Evolutionary conservation across 2,329 filamentous ascomycete species (phyloP), one percentile per base, ranked within the genome.

Genomic region (Fusarium nurragi): DNA sequence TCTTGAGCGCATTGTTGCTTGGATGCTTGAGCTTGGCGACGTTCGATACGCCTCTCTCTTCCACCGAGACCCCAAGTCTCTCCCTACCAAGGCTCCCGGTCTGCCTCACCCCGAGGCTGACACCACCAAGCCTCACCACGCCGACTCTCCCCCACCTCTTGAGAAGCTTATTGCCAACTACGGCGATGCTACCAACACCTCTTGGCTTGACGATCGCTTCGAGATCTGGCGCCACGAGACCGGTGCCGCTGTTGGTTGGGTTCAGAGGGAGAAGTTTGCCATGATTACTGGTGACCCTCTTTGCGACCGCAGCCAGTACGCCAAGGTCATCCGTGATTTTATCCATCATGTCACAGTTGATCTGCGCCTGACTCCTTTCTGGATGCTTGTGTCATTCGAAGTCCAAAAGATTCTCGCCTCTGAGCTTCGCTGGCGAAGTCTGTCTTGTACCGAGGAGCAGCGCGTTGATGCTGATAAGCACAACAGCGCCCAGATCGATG

Each of bases 121-220:
- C 73, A 97, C 94, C 1, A 84, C 79, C 13, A 78, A 80, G 67
- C 74, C 75, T 43, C 77, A 77, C 12, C 67, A 77, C 67, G 82
- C 78, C 54, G 83, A 80, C 73, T 83, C 88, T 46, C 81, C 90
- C 51, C 93, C 93, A 48, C 84, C 92, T 0, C 76, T 97, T 6
- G 92, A 94, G 75, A 90, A 97, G 74, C 88, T 97, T 38, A 93
- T 97, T 75, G 93, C 93, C 73, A 97, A 97, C 77, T 97, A 97
- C 70, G 94, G 94, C 63, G 94, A 97, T 77, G 93, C 94, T 3
- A 93, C 93, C 45, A 96, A 97, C 73, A 97, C 94, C 0, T 95
- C 93, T 0, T 97, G 93, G 93, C 86, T 95, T 9, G 94, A 97
- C 75, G 91, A 93, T 8, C 88, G 93, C 8, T 97, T 94, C 76